phyloP scores from a whole-genome alignment of 805 yeast genomes.

The Priceomyces haplophilus region DNA sequence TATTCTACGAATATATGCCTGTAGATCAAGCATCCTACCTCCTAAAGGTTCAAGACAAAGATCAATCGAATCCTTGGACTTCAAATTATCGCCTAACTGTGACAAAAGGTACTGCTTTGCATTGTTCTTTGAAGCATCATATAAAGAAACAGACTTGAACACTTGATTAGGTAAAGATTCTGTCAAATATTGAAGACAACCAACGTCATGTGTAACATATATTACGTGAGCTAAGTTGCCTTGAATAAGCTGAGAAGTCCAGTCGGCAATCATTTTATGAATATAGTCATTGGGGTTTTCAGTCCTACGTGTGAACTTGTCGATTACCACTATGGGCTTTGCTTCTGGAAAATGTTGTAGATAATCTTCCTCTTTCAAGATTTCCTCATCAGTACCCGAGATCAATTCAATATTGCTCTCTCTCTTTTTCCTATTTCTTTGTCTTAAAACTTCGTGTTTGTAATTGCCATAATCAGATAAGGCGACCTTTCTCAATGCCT shows the following conservation, averaged over 20 bases:
- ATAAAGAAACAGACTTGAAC: constrained; percentile 66
- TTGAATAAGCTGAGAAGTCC: constrained; percentile 78
- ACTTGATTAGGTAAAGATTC: constrained; percentile 84
- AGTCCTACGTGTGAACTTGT: constrained; percentile 62
- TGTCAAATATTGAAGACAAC: constrained; percentile 64
- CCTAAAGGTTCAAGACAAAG: constrained; percentile 73
- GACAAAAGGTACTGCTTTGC: constrained; percentile 67
- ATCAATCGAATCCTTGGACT: constrained; percentile 43
- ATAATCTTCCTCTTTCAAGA: constrained; percentile 71
- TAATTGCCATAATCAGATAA: constrained; percentile 30
- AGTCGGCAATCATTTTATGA: constrained; percentile 74
- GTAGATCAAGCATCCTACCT: constrained; percentile 92
- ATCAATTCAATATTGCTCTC: constrained; percentile 1
- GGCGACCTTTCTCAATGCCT: constrained; percentile 69
- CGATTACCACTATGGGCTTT: constrained; percentile 83
- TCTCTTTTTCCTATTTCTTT: constrained; percentile 17
- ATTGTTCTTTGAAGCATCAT: constrained; percentile 75
- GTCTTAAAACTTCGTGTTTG: constrained; percentile 18
- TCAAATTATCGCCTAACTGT: constrained; percentile 39
- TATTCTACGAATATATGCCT: constrained; percentile 83
- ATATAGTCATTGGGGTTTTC: constrained; percentile 55
- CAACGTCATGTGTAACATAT: constrained; percentile 80
- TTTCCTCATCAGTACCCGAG: constrained; percentile 19
- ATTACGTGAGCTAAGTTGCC: constrained; percentile 87
- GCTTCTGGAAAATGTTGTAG: constrained; percentile 80